Conservation (phyloP, 305 asterid species). For the Fraxinus sp. region DNA sequence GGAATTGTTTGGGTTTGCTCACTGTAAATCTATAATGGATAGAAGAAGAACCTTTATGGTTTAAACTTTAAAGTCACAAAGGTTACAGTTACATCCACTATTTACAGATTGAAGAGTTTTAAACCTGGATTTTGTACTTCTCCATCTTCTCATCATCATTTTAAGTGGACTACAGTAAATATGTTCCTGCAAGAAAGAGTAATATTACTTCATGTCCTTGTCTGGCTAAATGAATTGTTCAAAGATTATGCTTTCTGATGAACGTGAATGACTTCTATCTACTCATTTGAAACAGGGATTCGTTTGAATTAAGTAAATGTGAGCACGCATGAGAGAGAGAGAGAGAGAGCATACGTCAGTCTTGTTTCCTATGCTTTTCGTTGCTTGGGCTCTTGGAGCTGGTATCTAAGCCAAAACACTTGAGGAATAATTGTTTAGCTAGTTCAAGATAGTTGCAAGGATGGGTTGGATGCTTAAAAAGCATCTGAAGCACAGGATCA, state of each 20-base stretch:
- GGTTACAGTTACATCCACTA: not conserved
- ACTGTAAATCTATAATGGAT: not conserved
- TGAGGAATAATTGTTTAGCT: constrained; percentile 32
- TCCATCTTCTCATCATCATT: not conserved
- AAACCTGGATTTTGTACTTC: not conserved
- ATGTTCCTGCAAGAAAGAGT: not conserved
- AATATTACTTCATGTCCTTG: not conserved
- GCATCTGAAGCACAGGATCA: constrained; percentile 15
- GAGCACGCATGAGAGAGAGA: not conserved
- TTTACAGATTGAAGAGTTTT: not conserved
- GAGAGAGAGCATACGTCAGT: constrained; percentile 23
- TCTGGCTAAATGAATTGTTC: not conserved
- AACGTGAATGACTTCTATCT: not conserved
- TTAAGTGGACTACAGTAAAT: not conserved
- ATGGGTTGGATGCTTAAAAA: constrained; percentile 34
- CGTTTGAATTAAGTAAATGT: not conserved
- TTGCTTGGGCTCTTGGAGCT: constrained; percentile 29
- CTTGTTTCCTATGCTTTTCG: constrained; percentile 41
- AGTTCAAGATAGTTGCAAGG: constrained; percentile 42
- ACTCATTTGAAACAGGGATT: not conserved
- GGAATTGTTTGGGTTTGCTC: not conserved
- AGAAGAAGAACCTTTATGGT: not conserved
- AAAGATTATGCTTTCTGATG: not conserved
- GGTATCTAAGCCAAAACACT: constrained; percentile 50
- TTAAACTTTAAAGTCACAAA: not conserved